These are phyloP conservation scores for Geoglossum cookeanum DNA, from an alignment of 2,329 filamentous ascomycete genomes.

Conservation along the genomic window DNA sequence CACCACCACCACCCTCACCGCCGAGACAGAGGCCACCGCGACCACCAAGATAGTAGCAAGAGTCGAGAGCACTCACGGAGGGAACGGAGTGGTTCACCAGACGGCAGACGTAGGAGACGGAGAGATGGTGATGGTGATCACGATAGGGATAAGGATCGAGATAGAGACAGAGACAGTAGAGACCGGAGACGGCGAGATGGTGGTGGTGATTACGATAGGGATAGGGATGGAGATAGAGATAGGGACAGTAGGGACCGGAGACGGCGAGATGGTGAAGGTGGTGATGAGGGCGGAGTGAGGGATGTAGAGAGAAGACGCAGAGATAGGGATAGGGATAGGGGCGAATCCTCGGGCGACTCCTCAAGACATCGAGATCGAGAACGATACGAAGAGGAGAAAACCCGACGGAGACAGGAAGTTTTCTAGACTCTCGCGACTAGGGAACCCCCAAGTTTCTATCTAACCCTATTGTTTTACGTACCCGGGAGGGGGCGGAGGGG, in stretches of 20 bases:
- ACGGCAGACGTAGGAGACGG: not conserved
- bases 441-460: too few species aligned
- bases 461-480: too few species aligned
- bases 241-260: conserved; percentile 11
- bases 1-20: not conserved
- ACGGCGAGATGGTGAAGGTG: not conserved
- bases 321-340: conserved; percentile 8
- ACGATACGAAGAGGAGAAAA: not conserved
- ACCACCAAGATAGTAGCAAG: not conserved
- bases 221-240: conserved; percentile 18
- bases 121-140: not conserved
- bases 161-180: conserved; percentile 6
- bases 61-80: not conserved
- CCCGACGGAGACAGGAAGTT: not conserved
- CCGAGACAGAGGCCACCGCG: not conserved
- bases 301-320: conserved; percentile 15
- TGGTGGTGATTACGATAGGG: conserved; percentile 3
- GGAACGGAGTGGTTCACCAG: not conserved
- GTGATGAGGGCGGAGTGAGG: conserved; percentile 6
- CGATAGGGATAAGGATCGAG: conserved; percentile 15
- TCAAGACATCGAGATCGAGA: not conserved
- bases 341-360: not conserved
- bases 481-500: too few species aligned
- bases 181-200: not conserved
- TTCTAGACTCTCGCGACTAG: not conserved